A percentile compares a stretch with the other conserved stretches of the same genome.
These are phyloP conservation scores for Phialemoniopsis sp. DNA, from an alignment of 2,329 filamentous ascomycete species.

Conservation along the genomic window DNA sequence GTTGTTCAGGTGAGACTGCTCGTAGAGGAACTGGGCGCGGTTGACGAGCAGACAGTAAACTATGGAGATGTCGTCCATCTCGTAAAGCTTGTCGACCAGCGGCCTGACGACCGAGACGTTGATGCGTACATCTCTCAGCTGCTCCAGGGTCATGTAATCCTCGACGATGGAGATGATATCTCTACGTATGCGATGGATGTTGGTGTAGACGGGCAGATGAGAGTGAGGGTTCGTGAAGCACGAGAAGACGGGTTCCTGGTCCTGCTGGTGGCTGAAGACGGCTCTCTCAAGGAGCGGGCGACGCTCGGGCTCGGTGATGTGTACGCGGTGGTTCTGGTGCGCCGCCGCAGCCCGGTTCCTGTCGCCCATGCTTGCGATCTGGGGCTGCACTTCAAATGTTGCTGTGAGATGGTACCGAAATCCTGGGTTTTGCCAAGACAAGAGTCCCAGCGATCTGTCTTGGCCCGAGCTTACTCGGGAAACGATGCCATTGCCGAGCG, in stretches of 20 bases:
- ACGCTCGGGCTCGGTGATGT: constrained; percentile 14
- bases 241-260: constrained; percentile 41
- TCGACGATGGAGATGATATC: constrained; percentile 62
- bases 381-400: too few relatives aligned
- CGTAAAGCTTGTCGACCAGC: constrained; percentile 78
- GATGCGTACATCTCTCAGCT: constrained; percentile 76
- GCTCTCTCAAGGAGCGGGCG: constrained; percentile 30
- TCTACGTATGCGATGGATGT: constrained; percentile 67
- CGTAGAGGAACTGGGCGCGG: constrained; percentile 71
- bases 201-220: constrained; percentile 69
- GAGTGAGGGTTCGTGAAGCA: constrained; percentile 55
- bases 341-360: too few relatives aligned
- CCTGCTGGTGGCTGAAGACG: constrained; percentile 27
- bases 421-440: too few relatives aligned
- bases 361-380: too few relatives aligned
- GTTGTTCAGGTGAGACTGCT: constrained; percentile 71
- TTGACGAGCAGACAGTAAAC: constrained; percentile 85
- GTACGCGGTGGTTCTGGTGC: too few relatives aligned
- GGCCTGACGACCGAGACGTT: constrained; percentile 77
- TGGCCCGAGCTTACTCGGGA: too few relatives aligned
- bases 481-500: too few relatives aligned
- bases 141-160: constrained; percentile 64
- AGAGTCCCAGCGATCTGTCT: too few relatives aligned
- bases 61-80: constrained; percentile 76
- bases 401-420: too few relatives aligned